A percentile compares a stretch with the other conserved stretches of the same genome.
phyloP scores from a whole-genome alignment of 306 rosid species.

The Cotoneaster glaucophyllus region DNA sequence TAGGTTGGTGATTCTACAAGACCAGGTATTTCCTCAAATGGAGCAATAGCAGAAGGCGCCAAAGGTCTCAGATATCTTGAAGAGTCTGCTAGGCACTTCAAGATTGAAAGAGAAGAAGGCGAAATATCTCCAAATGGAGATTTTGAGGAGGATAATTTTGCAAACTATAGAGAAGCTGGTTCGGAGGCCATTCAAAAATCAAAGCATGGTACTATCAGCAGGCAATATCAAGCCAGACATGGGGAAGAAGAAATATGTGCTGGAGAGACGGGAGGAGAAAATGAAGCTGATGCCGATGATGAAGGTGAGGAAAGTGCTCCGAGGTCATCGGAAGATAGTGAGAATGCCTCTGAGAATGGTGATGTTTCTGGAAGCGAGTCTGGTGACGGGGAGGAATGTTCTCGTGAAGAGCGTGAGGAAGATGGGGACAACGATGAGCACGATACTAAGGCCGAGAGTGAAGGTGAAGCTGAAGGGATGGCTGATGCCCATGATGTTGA shows the following conservation, averaged over 20 bases:
- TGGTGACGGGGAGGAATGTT: slow-evolving; percentile 90
- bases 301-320: slow-evolving; percentile 95
- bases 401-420: slow-evolving; percentile 87
- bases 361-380: slow-evolving; percentile 92
- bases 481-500: slow-evolving; percentile 93
- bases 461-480: slow-evolving; percentile 97
- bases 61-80: slow-evolving; percentile 50
- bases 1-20: slow-evolving; percentile 78
- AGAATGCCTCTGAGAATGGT: slow-evolving; percentile 89
- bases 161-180: slow-evolving; percentile 55
- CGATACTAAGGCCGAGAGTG: slow-evolving; percentile 92
- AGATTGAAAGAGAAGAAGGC: slow-evolving; percentile 94
- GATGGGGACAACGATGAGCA: slow-evolving; percentile 69
- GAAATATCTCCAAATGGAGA: slow-evolving; percentile 98
- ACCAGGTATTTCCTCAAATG: slow-evolving; percentile 55
- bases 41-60: slow-evolving; percentile 37
- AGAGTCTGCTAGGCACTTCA: slow-evolving; percentile 60
- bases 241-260: slow-evolving; percentile 52
- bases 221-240: slow-evolving; percentile 51
- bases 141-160: slow-evolving; percentile 88
- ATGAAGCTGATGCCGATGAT: slow-evolving; percentile 80
- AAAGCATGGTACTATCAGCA: slow-evolving; percentile 42
- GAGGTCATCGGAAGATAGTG: slow-evolving; percentile 96
- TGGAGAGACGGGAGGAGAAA: slow-evolving; percentile 76
- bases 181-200: slow-evolving; percentile 40